These are phyloP conservation scores for Carnegiea gigantea DNA, from an alignment of 179 eudicot genomes.

Conservation along the genomic window DNA sequence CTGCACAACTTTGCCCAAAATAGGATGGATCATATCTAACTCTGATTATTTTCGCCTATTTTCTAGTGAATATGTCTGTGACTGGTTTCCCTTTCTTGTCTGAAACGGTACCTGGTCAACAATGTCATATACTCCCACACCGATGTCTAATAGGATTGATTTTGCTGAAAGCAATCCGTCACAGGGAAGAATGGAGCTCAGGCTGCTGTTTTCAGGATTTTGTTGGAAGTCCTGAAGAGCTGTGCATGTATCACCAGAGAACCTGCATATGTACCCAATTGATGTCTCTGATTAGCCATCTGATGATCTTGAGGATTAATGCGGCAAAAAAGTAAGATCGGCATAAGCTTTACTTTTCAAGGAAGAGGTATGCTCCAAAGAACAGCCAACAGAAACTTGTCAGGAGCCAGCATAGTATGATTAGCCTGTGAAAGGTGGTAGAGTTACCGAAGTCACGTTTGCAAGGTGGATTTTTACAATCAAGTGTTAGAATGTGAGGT, in stretches of 20 bases:
- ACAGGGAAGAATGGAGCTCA: slow-evolving; percentile 77
- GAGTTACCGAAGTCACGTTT: background rate
- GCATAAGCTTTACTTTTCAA: slow-evolving; percentile 48
- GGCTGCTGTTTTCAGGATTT: slow-evolving; percentile 69
- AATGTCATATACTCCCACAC: slow-evolving; percentile 49
- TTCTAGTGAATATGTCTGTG: background rate
- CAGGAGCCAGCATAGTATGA: slow-evolving; percentile 60
- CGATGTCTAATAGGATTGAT: slow-evolving; percentile 47
- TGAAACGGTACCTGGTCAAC: slow-evolving; percentile 47
- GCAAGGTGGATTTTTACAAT: background rate
- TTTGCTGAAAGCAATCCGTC: slow-evolving; percentile 56
- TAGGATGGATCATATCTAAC: background rate
- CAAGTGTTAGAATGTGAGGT: background rate
- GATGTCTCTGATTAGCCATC: background rate
- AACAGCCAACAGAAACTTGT: slow-evolving; percentile 59
- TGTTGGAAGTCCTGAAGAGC: slow-evolving; percentile 60
- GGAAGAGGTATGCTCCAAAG: slow-evolving; percentile 63
- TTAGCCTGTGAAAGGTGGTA: slow-evolving; percentile 38
- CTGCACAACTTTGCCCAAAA: background rate
- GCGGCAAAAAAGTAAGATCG: background rate
- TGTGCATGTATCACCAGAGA: slow-evolving; percentile 65
- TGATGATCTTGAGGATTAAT: background rate
- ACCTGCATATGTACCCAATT: slow-evolving; percentile 36
- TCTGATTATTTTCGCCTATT: background rate
- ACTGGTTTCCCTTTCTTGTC: background rate